Base-by-base conservation (phyloP, 768 basidiomycete genomes). In the Russula sp. region DNA sequence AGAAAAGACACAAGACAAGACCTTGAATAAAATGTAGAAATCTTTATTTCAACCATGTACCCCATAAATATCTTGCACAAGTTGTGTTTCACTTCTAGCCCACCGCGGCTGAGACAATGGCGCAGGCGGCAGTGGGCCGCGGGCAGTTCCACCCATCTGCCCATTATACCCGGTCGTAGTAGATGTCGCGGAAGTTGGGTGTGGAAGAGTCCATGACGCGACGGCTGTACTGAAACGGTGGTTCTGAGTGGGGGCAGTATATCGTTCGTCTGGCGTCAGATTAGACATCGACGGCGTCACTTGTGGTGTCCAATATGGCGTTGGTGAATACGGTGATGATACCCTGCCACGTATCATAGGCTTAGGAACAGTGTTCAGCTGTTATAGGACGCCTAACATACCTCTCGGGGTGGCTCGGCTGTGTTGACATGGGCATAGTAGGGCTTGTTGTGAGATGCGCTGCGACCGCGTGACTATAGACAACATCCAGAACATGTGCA, bases 401-500 rank as follows among this genome's bases (percentile, higher is more conserved):
- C 65, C 56, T 58, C 18, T 66, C 62, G 18, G 16, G 16, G 16
- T 58, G 8, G 20, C 27, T 16, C 18, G 54, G 6, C 27, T 42
- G 55, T 44, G 47, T 45, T 47, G 48, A 53, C 50, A 9, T 7
- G 10, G 39, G 8, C 11, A 22, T 34, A 18, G 58, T n/a, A 11
- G 65, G 37, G 45, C 60, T 67, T 13, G 60, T 42, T 44, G 53
- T 32, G 20, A 82, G 59, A 54, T 82, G 77, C 2, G 82, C 76
- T 57, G 84, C 82, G 22, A 86, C 81, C 40, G 84, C 78, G 56
- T 82, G 78, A 68, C 84, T 84, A 66, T 37, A 58, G 27, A 54
- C 10, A 55, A n/a, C 32, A 18, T 37, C 66, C 27, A 67, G 53
- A 32, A 35, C 35, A 42, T 37, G 58, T 22, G 32, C 18, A 27